Evolutionary conservation across 2,329 filamentous ascomycete genomes (phyloP).

Genomic region (Penicillium palitans): DNA sequence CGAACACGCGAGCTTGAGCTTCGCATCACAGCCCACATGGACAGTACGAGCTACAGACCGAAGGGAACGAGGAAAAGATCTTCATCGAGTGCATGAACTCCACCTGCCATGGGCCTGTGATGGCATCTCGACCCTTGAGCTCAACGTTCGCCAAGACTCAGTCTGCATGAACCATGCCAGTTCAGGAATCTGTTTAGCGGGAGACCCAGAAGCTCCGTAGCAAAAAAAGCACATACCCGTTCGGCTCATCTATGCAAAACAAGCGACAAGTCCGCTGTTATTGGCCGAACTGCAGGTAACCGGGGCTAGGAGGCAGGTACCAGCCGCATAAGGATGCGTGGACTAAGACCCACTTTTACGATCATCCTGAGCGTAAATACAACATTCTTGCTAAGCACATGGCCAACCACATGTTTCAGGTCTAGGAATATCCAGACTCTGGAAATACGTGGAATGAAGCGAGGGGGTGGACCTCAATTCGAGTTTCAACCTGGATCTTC

Average conservation of each 20-base stretch:
- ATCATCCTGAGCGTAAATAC: conserved; percentile 8
- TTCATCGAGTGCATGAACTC: conserved; percentile 16
- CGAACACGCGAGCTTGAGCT: conserved; percentile 24
- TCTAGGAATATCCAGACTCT: conserved; percentile 13
- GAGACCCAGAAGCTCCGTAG: conserved; percentile 6
- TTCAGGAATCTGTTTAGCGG: conserved; percentile 15
- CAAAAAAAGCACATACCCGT: conserved; percentile 20
- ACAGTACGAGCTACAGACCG: conserved; percentile 14
- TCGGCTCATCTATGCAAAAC: conserved; percentile 17
- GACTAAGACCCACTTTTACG: conserved; percentile 7
- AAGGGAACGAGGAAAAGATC: conserved; percentile 22
- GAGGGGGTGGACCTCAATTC: conserved; percentile 19
- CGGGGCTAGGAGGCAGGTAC: conserved; percentile 24
- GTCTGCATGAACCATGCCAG: conserved; percentile 22
- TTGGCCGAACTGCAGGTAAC: conserved; percentile 20
- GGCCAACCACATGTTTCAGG: conserved; percentile 27
- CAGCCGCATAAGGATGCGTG: conserved; percentile 15
- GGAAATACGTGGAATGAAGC: conserved; percentile 22
- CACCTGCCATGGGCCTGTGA: conserved; percentile 21
- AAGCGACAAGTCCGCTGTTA: conserved; percentile 20
- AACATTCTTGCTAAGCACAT: conserved; percentile 20
- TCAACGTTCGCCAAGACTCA: conserved; percentile 6
- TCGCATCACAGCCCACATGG: conserved; percentile 25
- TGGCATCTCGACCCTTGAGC: conserved; percentile 20
- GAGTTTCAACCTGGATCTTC: conserved; percentile 9